Percentiles rank a stretch among this genome's conserved stretches.
Conservation (phyloP, 495 filamentous ascomycete genomes). For the Tuber magnatum region DNA sequence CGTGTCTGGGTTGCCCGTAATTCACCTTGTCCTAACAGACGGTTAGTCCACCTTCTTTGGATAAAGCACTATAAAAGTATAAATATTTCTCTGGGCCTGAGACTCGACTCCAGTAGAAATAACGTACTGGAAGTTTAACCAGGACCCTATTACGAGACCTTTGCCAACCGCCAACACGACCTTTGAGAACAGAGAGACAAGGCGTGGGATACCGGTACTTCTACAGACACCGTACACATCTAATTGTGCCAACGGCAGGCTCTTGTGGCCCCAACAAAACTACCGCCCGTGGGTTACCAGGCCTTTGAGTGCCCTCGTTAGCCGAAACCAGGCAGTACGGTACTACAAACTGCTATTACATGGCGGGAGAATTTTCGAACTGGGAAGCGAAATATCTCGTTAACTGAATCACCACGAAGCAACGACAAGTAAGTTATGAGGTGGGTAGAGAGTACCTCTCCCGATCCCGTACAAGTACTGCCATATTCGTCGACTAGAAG, state of each 20-base stretch:
- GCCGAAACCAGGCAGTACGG: slow-evolving; percentile 17
- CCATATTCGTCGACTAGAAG: background rate
- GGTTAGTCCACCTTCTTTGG: background rate
- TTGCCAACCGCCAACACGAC: background rate
- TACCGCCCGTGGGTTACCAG: slow-evolving; percentile 17
- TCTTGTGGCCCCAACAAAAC: slow-evolving; percentile 31
- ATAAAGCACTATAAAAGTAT: background rate
- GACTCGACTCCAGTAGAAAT: background rate
- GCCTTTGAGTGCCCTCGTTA: slow-evolving; percentile 7
- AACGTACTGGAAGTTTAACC: background rate
- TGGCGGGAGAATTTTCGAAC: slow-evolving; percentile 18
- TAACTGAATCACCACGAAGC: slow-evolving; percentile 31
- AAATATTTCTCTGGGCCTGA: background rate
- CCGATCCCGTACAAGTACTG: background rate
- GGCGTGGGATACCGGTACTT: slow-evolving; percentile 9
- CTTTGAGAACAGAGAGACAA: background rate
- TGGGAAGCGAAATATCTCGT: slow-evolving; percentile 29
- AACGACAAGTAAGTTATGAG: slow-evolving; percentile 21
- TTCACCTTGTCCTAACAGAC: background rate
- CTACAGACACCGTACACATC: slow-evolving; percentile 13
- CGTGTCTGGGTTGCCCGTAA: background rate
- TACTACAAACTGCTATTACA: slow-evolving; percentile 32
- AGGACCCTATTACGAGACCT: background rate
- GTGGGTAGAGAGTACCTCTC: slow-evolving; percentile 15
- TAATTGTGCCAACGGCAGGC: slow-evolving; percentile 23